Base-by-base conservation (phyloP, 352 stramenopile species). In the Phytophthora multivora region DNA sequence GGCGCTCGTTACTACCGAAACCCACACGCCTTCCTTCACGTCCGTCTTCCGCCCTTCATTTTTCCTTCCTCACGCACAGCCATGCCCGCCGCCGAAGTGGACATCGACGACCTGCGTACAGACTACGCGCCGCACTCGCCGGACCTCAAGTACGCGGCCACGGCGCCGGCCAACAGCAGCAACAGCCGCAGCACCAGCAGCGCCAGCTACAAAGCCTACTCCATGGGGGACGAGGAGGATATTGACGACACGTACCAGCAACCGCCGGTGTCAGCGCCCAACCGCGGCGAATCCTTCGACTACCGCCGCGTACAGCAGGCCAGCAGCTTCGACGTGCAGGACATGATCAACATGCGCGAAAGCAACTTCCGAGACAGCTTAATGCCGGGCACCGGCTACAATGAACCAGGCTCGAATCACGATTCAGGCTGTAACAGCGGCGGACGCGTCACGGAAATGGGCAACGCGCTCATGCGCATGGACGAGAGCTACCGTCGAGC, bases 391-490 rank as follows among this genome's bases (percentile, higher is more conserved):
- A 51, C 38, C 52, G 52, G 46, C 13, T 56, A 49, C 40, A 55
- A 30, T 13, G 43, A 65, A 16, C 54, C 28, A 26, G 51, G 51
- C 21, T 65, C 53, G 11, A 43, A 41, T 10, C 26, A 72, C 45
- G 63, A 59, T 28, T 71, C 59, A 31, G 56, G 51, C 30, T 61
- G 48, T 5, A 71, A 67, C 35, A 50, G 36, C 25, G 51, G 55
- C 6, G 64, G 62, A 9, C 70, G 77, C 5, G 58, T 59, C n/a
- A 85, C 80, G 5, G 82, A 91, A 63, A 77, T 88, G 61, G 78
- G 80, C 50, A 91, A 79, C 50, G 67, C 73, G 23, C 57, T 91
- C 39, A 91, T 91, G 82, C 75, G 80, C 25, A 88, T 89, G 76
- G 82, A 91, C 67, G 80, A 89, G 26, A 69, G 60, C 38, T 91